phyloP scores from a whole-genome alignment of 2,329 filamentous ascomycete genomes.

The Phaeosphaeria sp. region DNA sequence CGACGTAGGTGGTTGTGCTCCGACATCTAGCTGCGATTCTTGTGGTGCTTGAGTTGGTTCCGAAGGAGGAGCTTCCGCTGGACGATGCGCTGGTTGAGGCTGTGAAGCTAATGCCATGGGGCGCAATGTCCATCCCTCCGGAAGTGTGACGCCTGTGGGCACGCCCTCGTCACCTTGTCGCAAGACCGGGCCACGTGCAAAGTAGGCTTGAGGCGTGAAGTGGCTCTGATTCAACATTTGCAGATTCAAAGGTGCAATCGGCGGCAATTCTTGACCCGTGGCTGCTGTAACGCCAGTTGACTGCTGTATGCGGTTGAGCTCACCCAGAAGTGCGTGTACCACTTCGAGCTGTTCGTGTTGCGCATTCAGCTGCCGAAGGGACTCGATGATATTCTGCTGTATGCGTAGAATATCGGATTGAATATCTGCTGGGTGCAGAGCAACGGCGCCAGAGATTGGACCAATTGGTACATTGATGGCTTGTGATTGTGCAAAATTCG shows the following conservation, averaged over 20 bases:
- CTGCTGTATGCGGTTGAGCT: slow-evolving; percentile 42
- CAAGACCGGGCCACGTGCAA: slow-evolving; percentile 39
- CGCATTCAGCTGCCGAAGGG: slow-evolving; percentile 41
- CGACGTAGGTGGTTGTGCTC: slow-evolving; percentile 7
- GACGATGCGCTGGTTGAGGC: slow-evolving; percentile 13
- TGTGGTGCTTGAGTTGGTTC: slow-evolving; percentile 5
- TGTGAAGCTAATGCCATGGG: slow-evolving; percentile 38
- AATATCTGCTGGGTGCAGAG: slow-evolving; percentile 41
- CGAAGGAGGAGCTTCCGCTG: slow-evolving; percentile 9
- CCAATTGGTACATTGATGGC: slow-evolving; percentile 12
- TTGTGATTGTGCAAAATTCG: slow-evolving; percentile 9
- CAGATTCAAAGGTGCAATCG: slow-evolving; percentile 31
- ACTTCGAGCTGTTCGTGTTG: slow-evolving; percentile 46
- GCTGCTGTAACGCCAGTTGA: slow-evolving; percentile 30
- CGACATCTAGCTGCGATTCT: background rate
- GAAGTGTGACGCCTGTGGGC: slow-evolving; percentile 44
- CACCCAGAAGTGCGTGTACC: slow-evolving; percentile 38
- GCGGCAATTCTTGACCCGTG: slow-evolving; percentile 33
- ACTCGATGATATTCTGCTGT: slow-evolving; percentile 47
- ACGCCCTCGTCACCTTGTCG: slow-evolving; percentile 44
- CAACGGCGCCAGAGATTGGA: slow-evolving; percentile 26
- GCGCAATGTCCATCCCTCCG: slow-evolving; percentile 47
- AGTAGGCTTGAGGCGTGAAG: slow-evolving; percentile 42
- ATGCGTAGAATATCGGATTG: slow-evolving; percentile 46
- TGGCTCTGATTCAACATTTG: slow-evolving; percentile 20